These are phyloP conservation scores for Camellia lanceoleosa DNA, from an alignment of 148 eudicot genomes.

Conservation along the genomic window DNA sequence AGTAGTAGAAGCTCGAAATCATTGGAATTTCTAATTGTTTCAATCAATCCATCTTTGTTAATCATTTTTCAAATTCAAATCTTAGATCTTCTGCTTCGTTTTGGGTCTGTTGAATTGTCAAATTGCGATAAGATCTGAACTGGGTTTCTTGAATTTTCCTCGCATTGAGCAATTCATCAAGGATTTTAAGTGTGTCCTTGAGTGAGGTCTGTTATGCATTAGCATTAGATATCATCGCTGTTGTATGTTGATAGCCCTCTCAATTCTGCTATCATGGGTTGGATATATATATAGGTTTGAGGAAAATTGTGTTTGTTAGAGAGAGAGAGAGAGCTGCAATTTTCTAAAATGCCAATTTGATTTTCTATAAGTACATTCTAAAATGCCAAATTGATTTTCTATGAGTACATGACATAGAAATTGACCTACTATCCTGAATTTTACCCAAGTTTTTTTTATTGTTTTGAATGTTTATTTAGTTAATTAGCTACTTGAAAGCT, in stretches of 20 bases:
- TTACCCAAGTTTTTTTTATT: no score
- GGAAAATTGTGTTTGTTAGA: not conserved
- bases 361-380: no score
- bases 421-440: no score
- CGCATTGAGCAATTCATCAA: not conserved
- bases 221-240: not conserved
- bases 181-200: not conserved
- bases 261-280: not conserved
- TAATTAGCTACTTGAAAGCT: no score
- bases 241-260: not conserved
- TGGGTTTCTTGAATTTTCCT: conserved; percentile 15
- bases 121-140: conserved; percentile 9
- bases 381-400: no score
- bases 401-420: no score
- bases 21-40: not conserved
- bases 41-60: not conserved
- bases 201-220: no score
- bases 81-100: not conserved
- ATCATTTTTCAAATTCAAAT: not conserved
- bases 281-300: not conserved
- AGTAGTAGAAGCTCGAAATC: not conserved
- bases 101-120: not conserved
- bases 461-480: no score
- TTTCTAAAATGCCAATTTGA: no score
- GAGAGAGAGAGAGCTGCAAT: not conserved